Base-by-base conservation (phyloP, 805 yeast species). In the Sugiyamaella floridensis region DNA sequence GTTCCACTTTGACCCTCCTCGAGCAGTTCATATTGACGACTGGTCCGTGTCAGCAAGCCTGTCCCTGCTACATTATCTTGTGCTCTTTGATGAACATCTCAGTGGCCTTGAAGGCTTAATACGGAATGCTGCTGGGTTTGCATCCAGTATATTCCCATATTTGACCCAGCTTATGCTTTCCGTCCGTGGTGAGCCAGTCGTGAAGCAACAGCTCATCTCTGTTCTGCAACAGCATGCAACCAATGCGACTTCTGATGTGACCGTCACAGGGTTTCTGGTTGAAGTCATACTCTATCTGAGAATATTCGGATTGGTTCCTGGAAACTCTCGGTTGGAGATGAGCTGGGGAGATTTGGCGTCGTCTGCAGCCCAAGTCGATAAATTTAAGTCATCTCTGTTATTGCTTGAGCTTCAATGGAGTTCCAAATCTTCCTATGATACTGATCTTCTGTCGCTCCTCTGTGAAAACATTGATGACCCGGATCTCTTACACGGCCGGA, bases 401-500 rank as follows among this genome's bases (percentile, higher is more conserved):
- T 68, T 11, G 29, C 64, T 40, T 65, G 72, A 48, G 55, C 62
- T 4, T 49, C 68, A 14, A 56, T 72, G 50, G 66, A 64, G 20
- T 52, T 62, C 41, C 48, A 69, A 6, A 4, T 14, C 6, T 45
- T 43, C 40, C 3, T 28, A 19, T 16, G 37, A 40, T 18, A 18
- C n/a, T 10, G 41, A 40, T 4, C 15, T 50, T 10, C 49, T 57
- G 15, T 5, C 49, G 8, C 44, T 53, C 0, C 70, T 85, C 1
- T 86, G 83, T 63, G 69, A 71, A 4, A 63, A 74, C 0, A 70
- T 89, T 2, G 80, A 77, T 48, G 89, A 85, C 52, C 69, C 73
- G 2, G 96, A 89, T 63, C 66, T 86, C 41, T 63, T 78, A 4
- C 74, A 75, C 58, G 95, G 95, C 0, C 66, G 86, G 9, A 88